Percentiles rank a stretch among this genome's conserved stretches.
Evolutionary conservation across 1,284 basidiomycete species (phyloP).

Genomic region (Leucocoprinus gongylophorus): DNA sequence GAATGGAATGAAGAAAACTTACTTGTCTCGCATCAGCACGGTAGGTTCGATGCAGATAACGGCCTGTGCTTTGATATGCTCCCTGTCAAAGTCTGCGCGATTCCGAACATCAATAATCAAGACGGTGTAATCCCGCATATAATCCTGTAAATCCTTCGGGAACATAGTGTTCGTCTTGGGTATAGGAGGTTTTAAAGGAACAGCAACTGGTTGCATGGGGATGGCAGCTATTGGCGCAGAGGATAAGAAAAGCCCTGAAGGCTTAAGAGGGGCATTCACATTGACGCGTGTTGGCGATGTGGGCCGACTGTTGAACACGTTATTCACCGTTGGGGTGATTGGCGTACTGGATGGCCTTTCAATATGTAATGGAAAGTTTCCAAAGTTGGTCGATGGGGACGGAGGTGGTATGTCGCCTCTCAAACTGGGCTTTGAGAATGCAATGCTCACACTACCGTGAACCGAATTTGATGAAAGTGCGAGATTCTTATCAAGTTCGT

Average conservation of each 20-base stretch:
- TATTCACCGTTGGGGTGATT: slow-evolving; percentile 46
- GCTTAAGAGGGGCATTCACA: slow-evolving; percentile 35
- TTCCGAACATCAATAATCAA: slow-evolving; percentile 81
- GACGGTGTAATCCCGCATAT: slow-evolving; percentile 58
- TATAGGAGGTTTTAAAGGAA: slow-evolving; percentile 26
- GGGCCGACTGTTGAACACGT: slow-evolving; percentile 53
- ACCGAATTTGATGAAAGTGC: slow-evolving; percentile 43
- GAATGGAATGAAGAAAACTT: slow-evolving; percentile 25
- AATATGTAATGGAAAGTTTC: slow-evolving; percentile 37
- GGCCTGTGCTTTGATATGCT: slow-evolving; percentile 64
- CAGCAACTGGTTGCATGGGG: slow-evolving; percentile 7
- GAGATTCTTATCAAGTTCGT: slow-evolving; percentile 59
- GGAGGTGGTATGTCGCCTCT: slow-evolving; percentile 21
- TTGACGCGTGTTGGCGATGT: slow-evolving; percentile 37
- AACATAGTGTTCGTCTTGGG: slow-evolving; percentile 48
- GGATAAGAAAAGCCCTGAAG: slow-evolving; percentile 36
- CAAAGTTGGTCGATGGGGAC: slow-evolving; percentile 26
- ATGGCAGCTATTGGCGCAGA: not conserved
- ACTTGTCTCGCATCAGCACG: slow-evolving; percentile 66
- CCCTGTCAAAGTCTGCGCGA: slow-evolving; percentile 68
- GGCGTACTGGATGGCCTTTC: slow-evolving; percentile 71
- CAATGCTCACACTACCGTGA: slow-evolving; percentile 32
- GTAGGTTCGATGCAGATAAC: slow-evolving; percentile 84
- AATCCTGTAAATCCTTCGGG: slow-evolving; percentile 56
- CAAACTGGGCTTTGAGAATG: slow-evolving; percentile 18